Conservation (phyloP, 2,329 filamentous ascomycete genomes). For the Talaromyces pinophilus region DNA sequence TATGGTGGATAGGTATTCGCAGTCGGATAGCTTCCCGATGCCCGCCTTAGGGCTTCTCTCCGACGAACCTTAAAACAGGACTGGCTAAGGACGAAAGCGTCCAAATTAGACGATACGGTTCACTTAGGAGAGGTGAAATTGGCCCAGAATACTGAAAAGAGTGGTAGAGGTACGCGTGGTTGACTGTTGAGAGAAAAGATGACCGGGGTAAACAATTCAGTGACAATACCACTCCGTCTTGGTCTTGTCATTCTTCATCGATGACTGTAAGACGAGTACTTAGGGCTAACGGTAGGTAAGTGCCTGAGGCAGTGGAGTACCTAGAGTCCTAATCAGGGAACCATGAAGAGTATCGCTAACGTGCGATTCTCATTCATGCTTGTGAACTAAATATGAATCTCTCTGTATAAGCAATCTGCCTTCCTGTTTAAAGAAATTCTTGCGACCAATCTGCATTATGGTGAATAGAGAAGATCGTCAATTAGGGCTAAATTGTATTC, state of each 20-base stretch:
- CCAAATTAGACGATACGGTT: background rate
- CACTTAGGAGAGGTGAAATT: background rate
- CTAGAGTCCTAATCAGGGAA: too few relatives aligned
- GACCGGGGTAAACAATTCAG: background rate
- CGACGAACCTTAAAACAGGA: background rate
- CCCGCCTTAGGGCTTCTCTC: background rate
- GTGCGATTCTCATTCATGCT: too few relatives aligned
- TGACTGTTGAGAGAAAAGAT: background rate
- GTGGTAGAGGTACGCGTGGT: background rate
- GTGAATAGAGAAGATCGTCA: background rate
- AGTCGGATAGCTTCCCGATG: background rate
- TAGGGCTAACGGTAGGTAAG: background rate
- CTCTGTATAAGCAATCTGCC: too few relatives aligned
- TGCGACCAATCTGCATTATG: too few relatives aligned
- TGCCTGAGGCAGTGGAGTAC: background rate
- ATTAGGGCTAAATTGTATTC: background rate
- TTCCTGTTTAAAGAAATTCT: too few relatives aligned
- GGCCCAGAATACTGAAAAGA: background rate
- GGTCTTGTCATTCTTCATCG: background rate
- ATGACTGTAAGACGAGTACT: background rate
- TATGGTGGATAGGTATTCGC: background rate
- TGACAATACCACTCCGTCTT: background rate
- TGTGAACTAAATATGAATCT: background rate
- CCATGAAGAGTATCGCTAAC: too few relatives aligned
- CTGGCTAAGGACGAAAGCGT: background rate